Conservation (phyloP, 148 eudicot species). For the Rhododendron kiyosumense region DNA sequence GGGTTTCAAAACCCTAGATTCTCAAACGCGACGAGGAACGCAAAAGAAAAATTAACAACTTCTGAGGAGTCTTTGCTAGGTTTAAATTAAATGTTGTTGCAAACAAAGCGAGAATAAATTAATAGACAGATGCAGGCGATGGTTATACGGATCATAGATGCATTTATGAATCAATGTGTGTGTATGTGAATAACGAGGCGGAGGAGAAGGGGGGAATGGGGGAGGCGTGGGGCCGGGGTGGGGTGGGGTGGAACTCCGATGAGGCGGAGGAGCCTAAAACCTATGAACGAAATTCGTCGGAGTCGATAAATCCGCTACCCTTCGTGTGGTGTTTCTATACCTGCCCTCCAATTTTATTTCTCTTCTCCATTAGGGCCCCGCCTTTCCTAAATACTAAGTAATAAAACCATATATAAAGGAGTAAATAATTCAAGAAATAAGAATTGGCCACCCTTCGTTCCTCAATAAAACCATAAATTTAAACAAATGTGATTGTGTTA, state of each 20-base stretch:
- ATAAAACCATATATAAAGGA: background rate
- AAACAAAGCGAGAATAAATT: background rate
- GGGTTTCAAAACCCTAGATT: slow-evolving; percentile 15
- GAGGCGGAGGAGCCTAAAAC: slow-evolving; percentile 25
- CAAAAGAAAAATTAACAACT: background rate
- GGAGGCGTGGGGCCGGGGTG: background rate
- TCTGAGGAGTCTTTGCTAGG: background rate
- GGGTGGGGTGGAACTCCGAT: slow-evolving; percentile 15
- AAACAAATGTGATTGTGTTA: no score
- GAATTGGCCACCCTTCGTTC: no score
- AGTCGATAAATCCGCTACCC: slow-evolving; percentile 19
- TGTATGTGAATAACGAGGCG: background rate
- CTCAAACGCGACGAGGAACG: background rate
- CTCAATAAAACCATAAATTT: no score
- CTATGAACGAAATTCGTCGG: slow-evolving; percentile 12
- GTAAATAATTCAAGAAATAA: no score
- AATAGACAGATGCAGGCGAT: background rate
- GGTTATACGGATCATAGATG: background rate
- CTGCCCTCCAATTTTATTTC: background rate
- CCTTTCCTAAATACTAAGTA: background rate
- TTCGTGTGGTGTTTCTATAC: background rate
- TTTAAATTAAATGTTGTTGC: background rate
- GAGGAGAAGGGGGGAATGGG: background rate
- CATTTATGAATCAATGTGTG: background rate
- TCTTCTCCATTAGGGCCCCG: background rate